Evolutionary conservation across 1,139 yeast species (phyloP).

Genomic region (Geotrichum reessii): DNA sequence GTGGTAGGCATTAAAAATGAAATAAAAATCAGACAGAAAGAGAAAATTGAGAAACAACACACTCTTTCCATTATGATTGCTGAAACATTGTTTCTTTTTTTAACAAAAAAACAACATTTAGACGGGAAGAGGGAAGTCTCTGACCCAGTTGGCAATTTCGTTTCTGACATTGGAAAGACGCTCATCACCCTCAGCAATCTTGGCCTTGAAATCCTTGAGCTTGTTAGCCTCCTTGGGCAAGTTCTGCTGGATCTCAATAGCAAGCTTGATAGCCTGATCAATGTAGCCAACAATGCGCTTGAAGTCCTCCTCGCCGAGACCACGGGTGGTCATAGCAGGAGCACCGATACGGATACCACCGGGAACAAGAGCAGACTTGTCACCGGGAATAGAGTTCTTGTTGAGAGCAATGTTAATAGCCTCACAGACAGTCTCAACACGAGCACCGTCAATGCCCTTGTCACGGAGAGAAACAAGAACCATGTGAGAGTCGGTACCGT

Average conservation of each 20-base stretch:
- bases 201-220: conserved; percentile 90
- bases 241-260: conserved; percentile 63
- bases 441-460: conserved; percentile 88
- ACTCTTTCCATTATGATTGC: no score
- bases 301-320: conserved; percentile 74
- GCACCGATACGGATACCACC: conserved; percentile 96
- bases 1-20: not conserved
- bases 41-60: not conserved
- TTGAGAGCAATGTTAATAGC: conserved; percentile 88
- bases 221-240: conserved; percentile 84
- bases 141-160: conserved; percentile 89
- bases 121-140: conserved; percentile 82
- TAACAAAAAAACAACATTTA: conserved; percentile 20
- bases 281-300: conserved; percentile 71
- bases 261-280: conserved; percentile 72
- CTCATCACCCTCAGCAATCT: conserved; percentile 64
- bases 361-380: conserved; percentile 89
- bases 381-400: conserved; percentile 95
- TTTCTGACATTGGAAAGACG: conserved; percentile 57
- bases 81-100: not conserved
- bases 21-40: not conserved
- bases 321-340: conserved; percentile 98
- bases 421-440: conserved; percentile 88
- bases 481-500: conserved; percentile 93
- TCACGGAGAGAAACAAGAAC: conserved; percentile 79